Conservation (phyloP, 192 early-diverging fungal genomes). For the Coemansia sp. region DNA sequence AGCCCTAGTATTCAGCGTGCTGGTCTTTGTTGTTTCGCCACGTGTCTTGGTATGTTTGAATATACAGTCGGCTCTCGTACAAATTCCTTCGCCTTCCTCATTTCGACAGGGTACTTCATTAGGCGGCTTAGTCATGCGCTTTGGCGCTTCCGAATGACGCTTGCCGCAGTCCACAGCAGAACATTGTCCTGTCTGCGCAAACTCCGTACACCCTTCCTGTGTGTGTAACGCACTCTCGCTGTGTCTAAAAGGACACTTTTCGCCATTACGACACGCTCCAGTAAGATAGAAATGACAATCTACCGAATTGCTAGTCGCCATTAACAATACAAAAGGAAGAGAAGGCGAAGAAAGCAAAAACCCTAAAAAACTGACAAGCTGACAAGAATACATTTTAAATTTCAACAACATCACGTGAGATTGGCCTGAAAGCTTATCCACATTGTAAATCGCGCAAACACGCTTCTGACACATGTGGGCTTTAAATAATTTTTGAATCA, state of each 20-base stretch:
- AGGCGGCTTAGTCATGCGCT: constrained; percentile 21
- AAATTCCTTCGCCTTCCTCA: constrained; percentile 41
- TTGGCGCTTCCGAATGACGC: constrained; percentile 18
- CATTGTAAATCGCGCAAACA: background rate
- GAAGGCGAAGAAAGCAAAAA: background rate
- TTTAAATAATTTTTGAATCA: background rate
- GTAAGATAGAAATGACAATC: constrained; percentile 50
- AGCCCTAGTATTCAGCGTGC: constrained; percentile 19
- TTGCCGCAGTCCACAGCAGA: constrained; percentile 38
- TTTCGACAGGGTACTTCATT: constrained; percentile 40
- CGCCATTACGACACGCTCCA: constrained; percentile 39
- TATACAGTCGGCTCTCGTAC: constrained; percentile 35
- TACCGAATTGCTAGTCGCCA: constrained; percentile 22
- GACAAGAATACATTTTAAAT: background rate
- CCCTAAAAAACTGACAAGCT: background rate
- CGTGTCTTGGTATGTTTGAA: constrained; percentile 26
- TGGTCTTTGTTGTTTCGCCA: background rate
- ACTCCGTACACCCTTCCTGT: constrained; percentile 26
- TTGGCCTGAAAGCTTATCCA: background rate
- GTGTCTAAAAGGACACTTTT: constrained; percentile 38
- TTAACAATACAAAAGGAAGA: constrained; percentile 11
- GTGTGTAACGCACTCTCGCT: constrained; percentile 27
- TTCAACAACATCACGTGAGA: constrained; percentile 9
- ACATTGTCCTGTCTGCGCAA: constrained; percentile 33
- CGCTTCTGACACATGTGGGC: background rate